Evolutionary conservation across 257 asterid genomes (phyloP).

Genomic region (Fraxinus americana): DNA sequence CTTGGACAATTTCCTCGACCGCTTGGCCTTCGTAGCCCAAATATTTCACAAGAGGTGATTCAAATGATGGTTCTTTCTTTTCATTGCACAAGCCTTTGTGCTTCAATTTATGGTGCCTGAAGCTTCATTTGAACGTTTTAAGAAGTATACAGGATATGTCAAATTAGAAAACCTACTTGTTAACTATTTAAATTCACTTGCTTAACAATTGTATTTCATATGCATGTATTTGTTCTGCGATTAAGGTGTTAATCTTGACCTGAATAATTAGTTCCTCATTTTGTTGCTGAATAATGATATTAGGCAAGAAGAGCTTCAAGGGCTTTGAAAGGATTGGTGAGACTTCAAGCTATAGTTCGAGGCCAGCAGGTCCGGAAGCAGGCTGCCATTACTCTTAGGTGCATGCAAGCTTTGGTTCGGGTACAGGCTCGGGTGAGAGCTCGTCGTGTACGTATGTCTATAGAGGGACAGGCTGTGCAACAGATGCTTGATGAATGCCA

Average conservation of each 20-base stretch:
- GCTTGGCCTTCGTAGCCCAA: no score
- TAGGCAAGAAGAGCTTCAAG: constrained; percentile 93
- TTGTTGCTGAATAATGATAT: constrained; percentile 6
- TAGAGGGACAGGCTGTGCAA: constrained; percentile 90
- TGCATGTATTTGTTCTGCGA: background rate
- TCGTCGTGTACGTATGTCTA: constrained; percentile 81
- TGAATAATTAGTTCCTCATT: background rate
- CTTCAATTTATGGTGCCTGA: no score
- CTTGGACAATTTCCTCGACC: no score
- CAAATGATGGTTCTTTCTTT: no score
- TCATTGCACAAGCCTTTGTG: no score
- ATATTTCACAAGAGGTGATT: no score
- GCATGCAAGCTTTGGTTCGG: constrained; percentile 96
- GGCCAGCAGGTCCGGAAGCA: constrained; percentile 91
- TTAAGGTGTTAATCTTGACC: background rate
- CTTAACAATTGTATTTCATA: background rate
- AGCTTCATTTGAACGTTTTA: no score
- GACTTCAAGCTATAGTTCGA: constrained; percentile 92
- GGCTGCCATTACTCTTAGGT: constrained; percentile 87
- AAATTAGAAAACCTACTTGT: background rate
- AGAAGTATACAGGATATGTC: no score
- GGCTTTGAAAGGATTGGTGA: constrained; percentile 90
- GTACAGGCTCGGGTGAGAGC: constrained; percentile 97
- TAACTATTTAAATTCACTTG: background rate
- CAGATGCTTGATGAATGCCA: constrained; percentile 65